Evolutionary conservation across 1,284 basidiomycete species (phyloP).

Genomic region (Peniophora sp.): DNA sequence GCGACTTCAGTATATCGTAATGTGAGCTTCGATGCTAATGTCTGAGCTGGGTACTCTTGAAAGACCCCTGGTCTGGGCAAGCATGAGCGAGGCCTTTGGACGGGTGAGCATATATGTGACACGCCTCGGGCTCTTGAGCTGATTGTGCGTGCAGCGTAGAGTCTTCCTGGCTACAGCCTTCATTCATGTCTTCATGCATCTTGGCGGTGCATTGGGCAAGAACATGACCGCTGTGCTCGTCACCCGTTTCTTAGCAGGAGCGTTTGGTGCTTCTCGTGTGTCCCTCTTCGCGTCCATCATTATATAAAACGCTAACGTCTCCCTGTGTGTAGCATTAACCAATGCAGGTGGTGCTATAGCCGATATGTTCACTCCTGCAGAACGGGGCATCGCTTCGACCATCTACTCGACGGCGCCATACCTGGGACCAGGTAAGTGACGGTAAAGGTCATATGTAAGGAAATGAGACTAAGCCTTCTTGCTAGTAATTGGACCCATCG

Average conservation of each 20-base stretch:
- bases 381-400: constrained; percentile 51
- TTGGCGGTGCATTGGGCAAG: constrained; percentile 53
- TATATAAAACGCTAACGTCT: neutral
- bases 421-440: constrained; percentile 52
- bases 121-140: constrained; percentile 4
- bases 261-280: constrained; percentile 51
- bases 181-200: constrained; percentile 53
- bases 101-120: constrained; percentile 28
- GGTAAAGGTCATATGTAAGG: neutral
- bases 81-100: constrained; percentile 56
- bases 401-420: constrained; percentile 66
- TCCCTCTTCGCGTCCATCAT: constrained; percentile 7
- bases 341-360: constrained; percentile 55
- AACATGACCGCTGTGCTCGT: constrained; percentile 54
- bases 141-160: constrained; percentile 27
- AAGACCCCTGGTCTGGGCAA: constrained; percentile 55
- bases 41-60: constrained; percentile 5
- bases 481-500: constrained; percentile 52
- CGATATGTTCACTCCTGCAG: constrained; percentile 52
- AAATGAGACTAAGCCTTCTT: neutral
- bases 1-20: constrained; percentile 2
- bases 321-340: constrained; percentile 35
- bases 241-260: constrained; percentile 51
- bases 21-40: constrained; percentile 2
- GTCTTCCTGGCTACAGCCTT: constrained; percentile 52